phyloP scores from a whole-genome alignment of 2,329 filamentous ascomycete genomes.

The Neophaeococcomyces aloes region DNA sequence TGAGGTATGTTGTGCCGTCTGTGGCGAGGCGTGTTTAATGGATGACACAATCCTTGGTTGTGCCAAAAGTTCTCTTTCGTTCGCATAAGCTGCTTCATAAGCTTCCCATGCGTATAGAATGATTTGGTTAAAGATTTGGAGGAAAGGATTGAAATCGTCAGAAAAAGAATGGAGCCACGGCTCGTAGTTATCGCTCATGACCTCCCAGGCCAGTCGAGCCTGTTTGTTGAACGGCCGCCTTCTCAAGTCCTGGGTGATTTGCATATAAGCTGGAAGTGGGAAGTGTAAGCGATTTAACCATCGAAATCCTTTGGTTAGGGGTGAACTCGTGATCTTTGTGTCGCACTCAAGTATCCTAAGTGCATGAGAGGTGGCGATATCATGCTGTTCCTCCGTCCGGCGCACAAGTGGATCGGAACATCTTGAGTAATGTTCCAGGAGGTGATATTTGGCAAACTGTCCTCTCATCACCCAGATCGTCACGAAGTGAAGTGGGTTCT shows the following conservation, averaged over 20 bases:
- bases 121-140: conserved; percentile 27
- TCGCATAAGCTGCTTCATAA: conserved; percentile 17
- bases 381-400: conserved; percentile 24
- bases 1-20: conserved; percentile 8
- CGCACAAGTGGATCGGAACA: conserved; percentile 16
- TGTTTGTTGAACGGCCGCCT: conserved; percentile 27
- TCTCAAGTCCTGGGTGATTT: conserved; percentile 35
- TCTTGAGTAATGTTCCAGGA: conserved; percentile 40
- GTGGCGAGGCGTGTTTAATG: conserved; percentile 21
- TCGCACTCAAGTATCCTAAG: conserved; percentile 37
- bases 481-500: conserved; percentile 38
- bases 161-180: conserved; percentile 22
- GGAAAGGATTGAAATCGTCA: conserved; percentile 18
- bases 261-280: conserved; percentile 41
- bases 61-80: conserved; percentile 12
- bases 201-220: conserved; percentile 33
- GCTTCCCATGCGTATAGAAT: conserved; percentile 35
- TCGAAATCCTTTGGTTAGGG: conserved; percentile 31
- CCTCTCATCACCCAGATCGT: conserved; percentile 37
- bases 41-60: conserved; percentile 25
- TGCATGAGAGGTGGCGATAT: conserved; percentile 25
- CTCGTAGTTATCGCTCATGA: conserved; percentile 38
- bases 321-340: conserved; percentile 35
- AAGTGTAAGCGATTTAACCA: conserved; percentile 39
- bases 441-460: conserved; percentile 39